Base-by-base conservation (phyloP, 169 alveolate species). In the Prorocentrum cordatum region DNA sequence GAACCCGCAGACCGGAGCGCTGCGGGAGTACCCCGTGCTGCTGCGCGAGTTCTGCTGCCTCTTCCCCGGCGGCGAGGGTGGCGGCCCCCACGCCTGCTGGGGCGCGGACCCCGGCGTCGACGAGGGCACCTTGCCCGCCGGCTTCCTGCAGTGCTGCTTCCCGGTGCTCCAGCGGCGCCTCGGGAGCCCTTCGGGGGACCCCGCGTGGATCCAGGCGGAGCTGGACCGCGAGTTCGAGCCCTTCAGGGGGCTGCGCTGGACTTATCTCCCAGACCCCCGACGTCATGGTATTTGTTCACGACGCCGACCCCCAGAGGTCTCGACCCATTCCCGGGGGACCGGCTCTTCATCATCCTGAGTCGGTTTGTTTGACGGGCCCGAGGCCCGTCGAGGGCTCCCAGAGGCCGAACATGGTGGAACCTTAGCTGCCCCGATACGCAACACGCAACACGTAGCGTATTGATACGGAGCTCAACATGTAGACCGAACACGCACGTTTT, bases 131-230 rank as follows among this genome's bases (percentile, higher is more conserved):
- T 35, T 67, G 32, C 59, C 59, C 18, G 26, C 9, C 12, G 38
- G 59, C 59, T 67, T 35, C 79, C 38, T 67, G 3, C 79, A 67
- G 79, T 67, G 79, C 79, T 67, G 79, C 59, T 67, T 67, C 36
- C 79, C 79, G 24, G 79, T 67, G 27, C 59, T 67, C 38, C 61
- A 59, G 9, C 58, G 27, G 32, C 79, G 33, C 22, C 79, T 67
- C 32, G 58, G 32, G n/a, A n/a, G n/a, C n/a, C n/a, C 33, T n/a
- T 27, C 16, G 50, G 35, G 54, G 16, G 29, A 29, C 54, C 50
- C 7, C 50, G 50, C 22, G 10, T 33, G 50, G 75, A 18, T 16
- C 32, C 50, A 16, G 12, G 2, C 24, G 18, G 75, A 66, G 54
- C 50, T 66, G 75, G 50, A 66, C 50, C 75, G 50, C 54, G 75